Evolutionary conservation across 2,329 filamentous ascomycete genomes (phyloP).

Genomic region (Pezicula carpinea): DNA sequence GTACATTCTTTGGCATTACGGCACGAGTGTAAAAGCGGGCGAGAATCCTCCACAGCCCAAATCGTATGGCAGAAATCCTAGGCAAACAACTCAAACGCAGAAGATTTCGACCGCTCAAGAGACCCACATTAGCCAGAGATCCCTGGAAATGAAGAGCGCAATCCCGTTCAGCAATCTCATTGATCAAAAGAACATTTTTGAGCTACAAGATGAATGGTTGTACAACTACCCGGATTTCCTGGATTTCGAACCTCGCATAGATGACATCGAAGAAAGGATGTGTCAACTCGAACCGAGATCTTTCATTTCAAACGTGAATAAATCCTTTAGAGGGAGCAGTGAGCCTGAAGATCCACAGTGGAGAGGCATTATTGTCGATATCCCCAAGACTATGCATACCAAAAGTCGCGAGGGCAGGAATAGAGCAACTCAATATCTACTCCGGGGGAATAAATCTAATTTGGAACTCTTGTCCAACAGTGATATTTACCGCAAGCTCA

Average conservation of each 20-base stretch:
- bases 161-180: not conserved
- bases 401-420: not conserved
- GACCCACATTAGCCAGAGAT: not conserved
- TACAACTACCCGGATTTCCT: not conserved
- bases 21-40: not conserved
- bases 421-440: not conserved
- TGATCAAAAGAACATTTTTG: not conserved
- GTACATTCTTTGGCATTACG: not conserved
- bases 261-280: not conserved
- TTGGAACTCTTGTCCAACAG: not conserved
- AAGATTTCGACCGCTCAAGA: not conserved
- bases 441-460: not conserved
- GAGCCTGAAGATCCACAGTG: not conserved
- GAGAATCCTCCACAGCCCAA: not conserved
- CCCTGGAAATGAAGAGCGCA: not conserved
- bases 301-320: not conserved
- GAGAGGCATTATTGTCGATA: not conserved
- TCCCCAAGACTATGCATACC: not conserved
- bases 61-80: not conserved
- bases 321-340: not conserved
- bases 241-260: not conserved
- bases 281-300: not conserved
- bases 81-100: not conserved
- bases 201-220: not conserved
- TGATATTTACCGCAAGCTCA: not conserved